A percentile compares a stretch with the other conserved stretches of the same genome.
phyloP scores from a whole-genome alignment of 495 filamentous ascomycete genomes.

The Hypoxylon subgilvum region DNA sequence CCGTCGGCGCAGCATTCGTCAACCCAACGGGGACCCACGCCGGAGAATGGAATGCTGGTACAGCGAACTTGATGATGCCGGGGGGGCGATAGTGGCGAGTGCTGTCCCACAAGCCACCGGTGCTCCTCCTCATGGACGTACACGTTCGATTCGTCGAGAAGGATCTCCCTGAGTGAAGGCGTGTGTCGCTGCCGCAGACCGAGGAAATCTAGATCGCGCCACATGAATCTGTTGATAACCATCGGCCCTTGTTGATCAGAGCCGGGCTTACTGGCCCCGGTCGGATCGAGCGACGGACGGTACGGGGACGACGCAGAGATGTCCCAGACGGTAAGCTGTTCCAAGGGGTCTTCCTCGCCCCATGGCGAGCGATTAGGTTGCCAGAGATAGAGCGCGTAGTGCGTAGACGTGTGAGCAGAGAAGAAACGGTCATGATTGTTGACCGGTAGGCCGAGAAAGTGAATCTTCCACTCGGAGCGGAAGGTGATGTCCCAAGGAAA shows the following conservation, averaged over 20 bases:
- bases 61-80: constrained; percentile 54
- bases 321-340: constrained; percentile 71
- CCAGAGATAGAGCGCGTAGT: constrained; percentile 73
- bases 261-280: constrained; percentile 46
- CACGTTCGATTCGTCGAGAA: constrained; percentile 62
- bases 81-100: constrained; percentile 46
- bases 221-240: constrained; percentile 63
- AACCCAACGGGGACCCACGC: constrained; percentile 59
- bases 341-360: constrained; percentile 65
- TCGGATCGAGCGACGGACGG: constrained; percentile 62
- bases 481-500: constrained; percentile 56
- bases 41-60: constrained; percentile 62
- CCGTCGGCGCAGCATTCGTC: constrained; percentile 56
- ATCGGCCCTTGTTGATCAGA: constrained; percentile 46
- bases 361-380: constrained; percentile 66
- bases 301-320: constrained; percentile 63
- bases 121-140: constrained; percentile 59
- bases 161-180: constrained; percentile 60
- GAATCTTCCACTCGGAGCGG: constrained; percentile 74
- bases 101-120: constrained; percentile 54
- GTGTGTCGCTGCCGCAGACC: constrained; percentile 62
- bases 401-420: constrained; percentile 64
- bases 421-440: constrained; percentile 68
- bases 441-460: constrained; percentile 66
- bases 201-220: constrained; percentile 62